Conservation (phyloP, 331 rosid species). For the Erythrophleum ivorense region DNA sequence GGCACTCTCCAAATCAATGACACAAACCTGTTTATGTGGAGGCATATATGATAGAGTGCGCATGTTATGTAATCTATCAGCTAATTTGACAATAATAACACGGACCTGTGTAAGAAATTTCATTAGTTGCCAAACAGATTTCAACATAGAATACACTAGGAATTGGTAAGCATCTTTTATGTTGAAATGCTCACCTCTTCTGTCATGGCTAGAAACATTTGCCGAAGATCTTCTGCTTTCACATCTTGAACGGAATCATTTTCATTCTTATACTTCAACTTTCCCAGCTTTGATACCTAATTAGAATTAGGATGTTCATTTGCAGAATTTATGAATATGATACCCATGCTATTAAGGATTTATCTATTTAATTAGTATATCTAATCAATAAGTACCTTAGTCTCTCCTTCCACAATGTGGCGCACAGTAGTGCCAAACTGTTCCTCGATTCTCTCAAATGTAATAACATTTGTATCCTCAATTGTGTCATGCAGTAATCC, state of each 20-base stretch:
- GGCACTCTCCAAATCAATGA: slow-evolving; percentile 35
- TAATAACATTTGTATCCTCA: slow-evolving; percentile 86
- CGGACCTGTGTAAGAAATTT: slow-evolving; percentile 71
- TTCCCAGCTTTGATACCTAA: slow-evolving; percentile 74
- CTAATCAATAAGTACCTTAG: slow-evolving; percentile 62
- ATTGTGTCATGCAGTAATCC: slow-evolving; percentile 96
- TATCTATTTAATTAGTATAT: not conserved
- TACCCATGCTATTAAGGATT: not conserved
- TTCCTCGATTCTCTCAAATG: slow-evolving; percentile 86
- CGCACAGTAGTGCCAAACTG: slow-evolving; percentile 89
- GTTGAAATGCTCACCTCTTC: slow-evolving; percentile 56
- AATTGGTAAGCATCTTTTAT: slow-evolving; percentile 8
- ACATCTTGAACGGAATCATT: slow-evolving; percentile 68
- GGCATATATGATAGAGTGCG: slow-evolving; percentile 97
- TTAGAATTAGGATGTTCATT: slow-evolving; percentile 33
- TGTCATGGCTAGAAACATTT: slow-evolving; percentile 80
- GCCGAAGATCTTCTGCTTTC: slow-evolving; percentile 72
- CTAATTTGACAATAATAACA: slow-evolving; percentile 91
- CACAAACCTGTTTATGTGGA: slow-evolving; percentile 87
- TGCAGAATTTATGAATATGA: slow-evolving; percentile 1
- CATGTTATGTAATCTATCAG: slow-evolving; percentile 94
- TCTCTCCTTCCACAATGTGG: slow-evolving; percentile 96
- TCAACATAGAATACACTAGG: slow-evolving; percentile 3
- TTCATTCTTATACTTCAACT: slow-evolving; percentile 63
- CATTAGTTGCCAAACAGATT: slow-evolving; percentile 34